Conservation (phyloP, 768 basidiomycete species). For the Tulasnella sp. region DNA sequence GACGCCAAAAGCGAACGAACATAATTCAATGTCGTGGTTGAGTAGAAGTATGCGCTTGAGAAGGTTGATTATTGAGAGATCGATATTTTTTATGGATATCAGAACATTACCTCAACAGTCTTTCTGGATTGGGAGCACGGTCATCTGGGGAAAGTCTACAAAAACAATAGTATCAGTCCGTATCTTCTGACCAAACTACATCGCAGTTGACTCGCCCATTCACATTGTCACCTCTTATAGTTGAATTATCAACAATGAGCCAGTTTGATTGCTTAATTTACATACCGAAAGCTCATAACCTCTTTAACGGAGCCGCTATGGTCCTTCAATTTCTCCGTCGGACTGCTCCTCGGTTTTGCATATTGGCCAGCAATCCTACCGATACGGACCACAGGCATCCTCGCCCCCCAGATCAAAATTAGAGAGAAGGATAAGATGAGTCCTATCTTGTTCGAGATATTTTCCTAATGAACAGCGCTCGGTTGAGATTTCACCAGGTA, state of each 20-base stretch:
- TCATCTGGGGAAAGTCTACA: constrained; percentile 55
- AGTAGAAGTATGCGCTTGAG: constrained; percentile 87
- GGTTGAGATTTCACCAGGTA: neutral
- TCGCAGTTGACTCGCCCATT: constrained; percentile 52
- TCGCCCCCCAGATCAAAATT: constrained; percentile 86
- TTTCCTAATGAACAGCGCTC: constrained; percentile 38
- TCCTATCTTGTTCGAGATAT: constrained; percentile 77
- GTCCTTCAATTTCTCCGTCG: constrained; percentile 49
- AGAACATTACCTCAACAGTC: constrained; percentile 65
- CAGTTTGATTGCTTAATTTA: neutral
- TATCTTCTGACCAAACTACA: neutral
- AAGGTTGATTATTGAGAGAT: neutral
- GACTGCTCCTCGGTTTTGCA: constrained; percentile 83
- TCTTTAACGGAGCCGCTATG: constrained; percentile 40
- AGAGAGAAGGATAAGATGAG: constrained; percentile 91
- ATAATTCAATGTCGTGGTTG: constrained; percentile 84
- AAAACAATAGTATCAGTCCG: neutral
- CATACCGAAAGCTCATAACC: constrained; percentile 78
- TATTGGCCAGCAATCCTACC: constrained; percentile 95
- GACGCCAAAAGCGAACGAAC: constrained; percentile 78
- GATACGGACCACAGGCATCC: constrained; percentile 83
- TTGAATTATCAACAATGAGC: neutral
- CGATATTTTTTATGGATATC: neutral
- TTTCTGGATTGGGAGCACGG: constrained; percentile 79
- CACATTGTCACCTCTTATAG: constrained; percentile 79